phyloP scores from a whole-genome alignment of 371 early-diverging fungal species.

The Mucor irregularis region DNA sequence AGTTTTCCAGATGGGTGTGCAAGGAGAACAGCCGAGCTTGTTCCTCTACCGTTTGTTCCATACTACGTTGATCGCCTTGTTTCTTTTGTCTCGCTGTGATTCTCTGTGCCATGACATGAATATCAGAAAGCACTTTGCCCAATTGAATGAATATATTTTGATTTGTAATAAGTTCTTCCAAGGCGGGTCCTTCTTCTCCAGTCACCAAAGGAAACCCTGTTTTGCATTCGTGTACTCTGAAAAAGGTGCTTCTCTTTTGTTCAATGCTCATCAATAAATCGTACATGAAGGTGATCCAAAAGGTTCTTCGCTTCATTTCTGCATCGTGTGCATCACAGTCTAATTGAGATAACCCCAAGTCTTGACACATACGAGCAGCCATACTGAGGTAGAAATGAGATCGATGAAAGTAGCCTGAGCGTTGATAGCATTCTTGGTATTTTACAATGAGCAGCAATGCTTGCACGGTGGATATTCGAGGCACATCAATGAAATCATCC shows the following conservation, averaged over 20 bases:
- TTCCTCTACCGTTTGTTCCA: slow-evolving; percentile 39
- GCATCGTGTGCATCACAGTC: slow-evolving; percentile 33
- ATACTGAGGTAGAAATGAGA: slow-evolving; percentile 39
- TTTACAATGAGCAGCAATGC: slow-evolving; percentile 71
- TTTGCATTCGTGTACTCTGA: slow-evolving; percentile 32
- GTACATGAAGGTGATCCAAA: slow-evolving; percentile 45
- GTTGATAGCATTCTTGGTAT: slow-evolving; percentile 60
- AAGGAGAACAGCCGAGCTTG: slow-evolving; percentile 40
- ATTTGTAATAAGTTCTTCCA: slow-evolving; percentile 41
- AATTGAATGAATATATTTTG: slow-evolving; percentile 46
- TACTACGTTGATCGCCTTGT: slow-evolving; percentile 27
- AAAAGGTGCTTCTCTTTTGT: slow-evolving; percentile 37
- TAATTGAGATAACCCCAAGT: slow-evolving; percentile 57
- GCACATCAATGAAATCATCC: slow-evolving; percentile 68
- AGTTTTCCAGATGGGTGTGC: slow-evolving; percentile 48
- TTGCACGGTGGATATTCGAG: slow-evolving; percentile 68
- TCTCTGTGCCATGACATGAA: slow-evolving; percentile 32
- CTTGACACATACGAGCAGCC: slow-evolving; percentile 79
- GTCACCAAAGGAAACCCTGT: slow-evolving; percentile 44
- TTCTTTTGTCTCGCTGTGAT: slow-evolving; percentile 26
- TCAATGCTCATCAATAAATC: slow-evolving; percentile 48
- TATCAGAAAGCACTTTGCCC: slow-evolving; percentile 34
- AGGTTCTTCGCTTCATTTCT: slow-evolving; percentile 42
- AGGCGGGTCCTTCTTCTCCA: slow-evolving; percentile 35
- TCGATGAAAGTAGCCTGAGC: slow-evolving; percentile 41